Evolutionary conservation across 108 stramenopile genomes (phyloP), one percentile per base, ranked within the genome.

Genomic region (Cylindrotheca fusiformis): DNA sequence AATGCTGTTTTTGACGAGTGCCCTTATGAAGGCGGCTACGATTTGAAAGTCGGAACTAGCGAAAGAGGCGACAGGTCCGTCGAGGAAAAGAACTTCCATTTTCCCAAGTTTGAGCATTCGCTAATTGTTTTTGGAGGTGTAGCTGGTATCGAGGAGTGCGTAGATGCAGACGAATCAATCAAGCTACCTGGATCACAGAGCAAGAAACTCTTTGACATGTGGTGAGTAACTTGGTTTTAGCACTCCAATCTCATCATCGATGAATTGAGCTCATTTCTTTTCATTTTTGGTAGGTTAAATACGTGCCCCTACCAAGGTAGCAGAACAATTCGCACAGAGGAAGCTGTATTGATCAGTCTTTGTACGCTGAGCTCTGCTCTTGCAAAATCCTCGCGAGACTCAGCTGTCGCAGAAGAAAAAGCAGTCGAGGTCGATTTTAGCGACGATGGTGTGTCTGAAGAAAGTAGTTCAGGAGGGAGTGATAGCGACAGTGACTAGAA

Each of bases 111-210:
- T 74, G 62, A 82, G 62, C 98, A 97, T 67, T 60, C 83, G 30
- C 55, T 98, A 23, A 68, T 98, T 48, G 93, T 97, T 22, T 95
- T 98, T 75, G 98, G 98, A 30, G 98, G 98, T 10, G 96, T 98
- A 31, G 88, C 92, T 48, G 97, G 97, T 19, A 95, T 98, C 36
- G 98, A 98, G 69, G 96, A 96, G 63, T 93, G 86, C 54, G 88
- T 97, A 8, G 96, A 97, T 72, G 94, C 92, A 3, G 96, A 97
- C 64, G 96, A 96, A 60, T 79, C 75, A 2, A 79, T 96, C 57
- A 81, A 65, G n/a, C 47, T 96, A 21, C 76, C 94, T 3, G 96
- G 93, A 26, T 77, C 79, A 25, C 77, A 96, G 53, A 83, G 88
- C 50, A 76, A 69, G 24, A 84, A 78, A 48, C 71, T 97, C 55